Base-by-base conservation (phyloP, 305 asterid genomes). In the Andrographis paniculata region DNA sequence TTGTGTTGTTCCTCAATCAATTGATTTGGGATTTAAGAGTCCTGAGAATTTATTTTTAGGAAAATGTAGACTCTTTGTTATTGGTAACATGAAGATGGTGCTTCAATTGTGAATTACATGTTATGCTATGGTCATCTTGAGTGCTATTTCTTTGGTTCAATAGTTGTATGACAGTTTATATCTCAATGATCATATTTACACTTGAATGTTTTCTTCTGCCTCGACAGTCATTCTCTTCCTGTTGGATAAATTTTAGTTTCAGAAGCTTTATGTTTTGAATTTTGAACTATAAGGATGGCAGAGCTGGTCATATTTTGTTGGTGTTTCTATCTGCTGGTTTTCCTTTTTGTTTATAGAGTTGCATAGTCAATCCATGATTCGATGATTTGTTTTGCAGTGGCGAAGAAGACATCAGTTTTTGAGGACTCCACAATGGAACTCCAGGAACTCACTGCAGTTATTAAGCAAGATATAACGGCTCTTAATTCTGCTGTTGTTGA, bases 381-480 rank as follows among this genome's bases (percentile, higher is more conserved):
- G 20, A 40, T 60, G 55, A 44, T 45, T 60, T 54, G 17, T 58
- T 42, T 40, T 42, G 63, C 74, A 91, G 99, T 91, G 87, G 95
- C 99, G 30, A 91, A 83, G 78, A 73, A 76, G 67, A 76, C 89
- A 37, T 86, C 96, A 1, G 92, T 69, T 57, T 86, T 86, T 65
- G 87, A 86, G 42, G 99, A 91, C 65, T 95, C 96, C 23, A 71
- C 96, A 35, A 44, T 64, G 83, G 99, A 91, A 71, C 86, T 91
- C 55, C 96, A 86, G 70, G 96, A 86, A 51, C 68, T 86, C 60
- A 91, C 96, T 37, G 77, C 93, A 49, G 78, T 91, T 53, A 80
- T 91, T 56, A 91, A 86, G 82, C 88, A 83, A 58, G 96, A 91
- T 56, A 91, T 91, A 60, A 79, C 92, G 40, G 94, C 94, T 50